Conservation (phyloP, 352 stramenopile genomes). For the Hyaloperonospora brassicae region DNA sequence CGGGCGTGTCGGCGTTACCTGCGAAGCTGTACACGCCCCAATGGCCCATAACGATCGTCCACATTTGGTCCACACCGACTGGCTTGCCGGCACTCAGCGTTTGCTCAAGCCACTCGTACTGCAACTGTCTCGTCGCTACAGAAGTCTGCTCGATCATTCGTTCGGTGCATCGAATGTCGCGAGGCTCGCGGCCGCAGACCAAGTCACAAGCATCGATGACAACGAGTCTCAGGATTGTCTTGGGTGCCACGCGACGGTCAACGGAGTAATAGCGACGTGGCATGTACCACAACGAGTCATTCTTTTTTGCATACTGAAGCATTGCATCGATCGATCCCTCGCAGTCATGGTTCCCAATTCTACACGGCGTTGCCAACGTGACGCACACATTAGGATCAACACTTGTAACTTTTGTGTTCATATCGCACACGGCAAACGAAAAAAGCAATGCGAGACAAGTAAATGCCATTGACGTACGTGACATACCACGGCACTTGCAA, state of each 20-base stretch:
- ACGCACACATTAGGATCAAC: no score
- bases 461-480: conserved; percentile 36
- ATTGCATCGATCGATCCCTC: conserved; percentile 77
- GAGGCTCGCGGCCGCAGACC: conserved; percentile 72
- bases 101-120: conserved; percentile 77
- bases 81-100: conserved; percentile 51
- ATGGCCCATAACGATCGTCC: conserved; percentile 77
- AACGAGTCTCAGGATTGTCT: conserved; percentile 73
- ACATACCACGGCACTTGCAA: conserved; percentile 81
- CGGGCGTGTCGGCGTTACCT: conserved; percentile 67
- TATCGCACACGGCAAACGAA: no score
- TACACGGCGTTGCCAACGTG: conserved; percentile 8
- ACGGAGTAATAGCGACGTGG: conserved; percentile 72
- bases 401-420: no score
- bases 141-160: conserved; percentile 78
- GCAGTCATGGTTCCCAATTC: conserved; percentile 84
- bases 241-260: conserved; percentile 65
- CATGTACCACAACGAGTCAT: conserved; percentile 73
- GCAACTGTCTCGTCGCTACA: conserved; percentile 36
- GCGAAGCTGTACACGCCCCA: conserved; percentile 83
- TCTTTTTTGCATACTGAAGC: conserved; percentile 64
- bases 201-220: conserved; percentile 78
- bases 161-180: conserved; percentile 65
- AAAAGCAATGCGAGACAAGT: no score
- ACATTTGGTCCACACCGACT: conserved; percentile 67